Conservation (phyloP, 768 basidiomycete genomes). For the Filobasidium floriforme region DNA sequence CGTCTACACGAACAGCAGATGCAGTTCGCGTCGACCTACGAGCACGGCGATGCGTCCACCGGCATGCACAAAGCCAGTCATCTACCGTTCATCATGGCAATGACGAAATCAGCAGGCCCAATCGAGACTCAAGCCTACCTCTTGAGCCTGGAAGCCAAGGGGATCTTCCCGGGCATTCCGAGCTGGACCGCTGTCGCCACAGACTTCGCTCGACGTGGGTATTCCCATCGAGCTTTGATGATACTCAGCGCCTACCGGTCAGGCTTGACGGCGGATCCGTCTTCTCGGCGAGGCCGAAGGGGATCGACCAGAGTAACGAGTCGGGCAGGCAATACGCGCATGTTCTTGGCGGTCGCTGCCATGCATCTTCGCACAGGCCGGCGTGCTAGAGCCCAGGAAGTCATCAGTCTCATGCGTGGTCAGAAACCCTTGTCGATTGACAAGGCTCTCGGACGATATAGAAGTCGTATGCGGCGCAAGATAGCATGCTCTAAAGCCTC, state of each 20-base stretch:
- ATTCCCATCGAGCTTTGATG: neutral
- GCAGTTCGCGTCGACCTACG: neutral
- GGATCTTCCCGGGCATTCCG: neutral
- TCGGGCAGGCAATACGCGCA: neutral
- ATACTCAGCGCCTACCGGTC: neutral
- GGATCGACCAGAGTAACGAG: neutral
- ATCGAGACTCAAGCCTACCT: neutral
- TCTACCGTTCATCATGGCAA: conserved; percentile 2
- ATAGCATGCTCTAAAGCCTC: neutral
- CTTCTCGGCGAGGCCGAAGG: neutral
- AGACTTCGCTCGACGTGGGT: conserved; percentile 10
- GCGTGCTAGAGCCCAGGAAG: neutral
- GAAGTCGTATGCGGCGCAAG: neutral
- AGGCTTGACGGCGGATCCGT: neutral
- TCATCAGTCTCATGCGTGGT: neutral
- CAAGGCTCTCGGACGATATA: neutral
- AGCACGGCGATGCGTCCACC: neutral
- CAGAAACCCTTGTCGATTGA: neutral
- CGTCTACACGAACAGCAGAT: neutral
- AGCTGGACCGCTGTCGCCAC: conserved; percentile 15
- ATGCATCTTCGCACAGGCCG: conserved; percentile 1
- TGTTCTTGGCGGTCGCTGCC: neutral
- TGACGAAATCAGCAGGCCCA: neutral
- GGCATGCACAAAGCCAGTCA: neutral
- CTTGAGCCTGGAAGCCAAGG: neutral